phyloP scores from a whole-genome alignment of 73 alveolate species.

The Symbiodinium pilosum region DNA sequence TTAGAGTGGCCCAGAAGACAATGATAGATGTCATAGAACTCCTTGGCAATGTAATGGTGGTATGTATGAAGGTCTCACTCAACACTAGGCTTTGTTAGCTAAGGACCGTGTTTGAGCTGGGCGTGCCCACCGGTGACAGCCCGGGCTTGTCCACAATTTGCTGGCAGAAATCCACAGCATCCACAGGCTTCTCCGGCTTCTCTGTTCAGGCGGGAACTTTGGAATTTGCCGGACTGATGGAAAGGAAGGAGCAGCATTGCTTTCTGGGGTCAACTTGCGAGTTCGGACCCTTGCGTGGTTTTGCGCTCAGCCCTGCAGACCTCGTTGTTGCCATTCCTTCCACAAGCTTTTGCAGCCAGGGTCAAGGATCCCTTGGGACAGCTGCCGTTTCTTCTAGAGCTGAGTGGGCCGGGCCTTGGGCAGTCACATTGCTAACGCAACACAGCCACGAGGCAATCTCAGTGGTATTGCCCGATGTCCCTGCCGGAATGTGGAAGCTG shows the following conservation, averaged over 20 bases:
- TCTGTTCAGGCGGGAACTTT: conserved; percentile 54
- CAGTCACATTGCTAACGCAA: neutral
- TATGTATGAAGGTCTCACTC: neutral
- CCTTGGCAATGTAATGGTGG: too few relatives aligned
- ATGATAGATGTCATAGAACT: too few relatives aligned
- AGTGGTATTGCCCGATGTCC: conserved; percentile 16
- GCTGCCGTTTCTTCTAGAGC: conserved; percentile 48
- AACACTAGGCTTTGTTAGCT: neutral
- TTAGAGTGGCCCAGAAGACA: too few relatives aligned
- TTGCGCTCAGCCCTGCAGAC: conserved; percentile 27
- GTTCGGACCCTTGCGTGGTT: conserved; percentile 49
- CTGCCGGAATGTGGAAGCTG: conserved; percentile 37
- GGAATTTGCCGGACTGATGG: conserved; percentile 36
- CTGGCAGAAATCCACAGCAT: conserved; percentile 48
- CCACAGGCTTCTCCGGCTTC: too few relatives aligned
- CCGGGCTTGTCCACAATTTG: conserved; percentile 63
- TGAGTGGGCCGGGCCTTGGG: conserved; percentile 76
- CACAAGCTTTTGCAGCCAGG: conserved; percentile 41
- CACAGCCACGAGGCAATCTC: neutral
- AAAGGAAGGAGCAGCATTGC: neutral
- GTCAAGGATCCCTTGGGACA: conserved; percentile 20
- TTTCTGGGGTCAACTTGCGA: conserved; percentile 2
- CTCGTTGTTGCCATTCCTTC: conserved; percentile 38
- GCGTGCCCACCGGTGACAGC: conserved; percentile 35
- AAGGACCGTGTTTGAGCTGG: conserved; percentile 20